Evolutionary conservation across 2,329 filamentous ascomycete genomes (phyloP), one percentile per base, ranked within the genome.

Genomic region (Arachnomyces sp.): DNA sequence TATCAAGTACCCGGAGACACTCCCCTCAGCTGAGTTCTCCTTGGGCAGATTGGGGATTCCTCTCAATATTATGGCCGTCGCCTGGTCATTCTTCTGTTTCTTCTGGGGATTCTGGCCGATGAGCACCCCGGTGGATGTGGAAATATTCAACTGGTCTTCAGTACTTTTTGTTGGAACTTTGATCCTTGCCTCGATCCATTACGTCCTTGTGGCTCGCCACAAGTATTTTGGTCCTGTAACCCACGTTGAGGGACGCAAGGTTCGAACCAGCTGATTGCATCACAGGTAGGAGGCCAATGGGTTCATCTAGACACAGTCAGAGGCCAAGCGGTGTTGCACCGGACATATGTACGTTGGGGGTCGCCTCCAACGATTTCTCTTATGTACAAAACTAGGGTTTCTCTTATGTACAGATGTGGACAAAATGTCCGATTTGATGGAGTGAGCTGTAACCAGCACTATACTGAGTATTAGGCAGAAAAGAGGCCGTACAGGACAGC

Each of bases 1-100:
- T n/a, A 49, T 71, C 17, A 48, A 49, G 6, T 56, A 55, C n/a
- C 54, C 54, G 1, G 49, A 63, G 12, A 56, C 61, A 0, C 55
- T 72, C 2, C 67, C 65, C 0, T 47, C 52, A 3, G 54, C 57
- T 1, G 61, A 67, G 17, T 71, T 63, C 61, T 56, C 51, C 14
- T 59, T 74, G 4, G 71, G 71, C 3, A 47, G 52, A 6, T 61
- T 47, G 16, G 70, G 71, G 0, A 46, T 71, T 2, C 45, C 55
- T 1, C 55, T 74, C 38, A 73, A 74, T 39, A 46, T 64, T 3
- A 60, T 61, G 31, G 67, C 66, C 0, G 49, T 71, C 20, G 16
- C 58, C 2, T 76, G 68, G 14, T 11, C 34, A 13, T 20, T 37
- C 20, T 25, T 25, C 20, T 5, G 5, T 25, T 44, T 40, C 30